A percentile compares a stretch with the other conserved stretches of the same genome.
Evolutionary conservation across 345 rosid species (phyloP).

Genomic region (Populus alba): DNA sequence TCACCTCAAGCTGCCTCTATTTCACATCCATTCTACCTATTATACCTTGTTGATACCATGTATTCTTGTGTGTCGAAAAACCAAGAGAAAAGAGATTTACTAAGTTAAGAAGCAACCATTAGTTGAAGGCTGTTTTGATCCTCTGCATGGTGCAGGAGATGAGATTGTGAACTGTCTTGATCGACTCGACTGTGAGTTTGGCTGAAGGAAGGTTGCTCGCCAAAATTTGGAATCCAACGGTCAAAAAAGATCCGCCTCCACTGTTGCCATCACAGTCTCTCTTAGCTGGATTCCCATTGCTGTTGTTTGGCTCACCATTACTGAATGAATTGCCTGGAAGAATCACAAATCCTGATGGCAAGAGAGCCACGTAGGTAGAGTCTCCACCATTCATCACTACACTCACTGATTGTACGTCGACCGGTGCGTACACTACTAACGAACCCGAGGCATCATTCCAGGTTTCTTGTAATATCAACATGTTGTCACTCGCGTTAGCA

Average conservation of each 20-base stretch:
- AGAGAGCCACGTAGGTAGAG: constrained; percentile 36
- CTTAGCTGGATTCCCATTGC: constrained; percentile 4
- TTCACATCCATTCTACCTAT: constrained; percentile 9
- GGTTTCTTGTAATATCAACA: constrained; percentile 65
- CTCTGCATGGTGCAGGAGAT: constrained; percentile 81
- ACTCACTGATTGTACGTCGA: constrained; percentile 42
- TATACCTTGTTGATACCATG: constrained; percentile 4
- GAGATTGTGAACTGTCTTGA: constrained; percentile 80
- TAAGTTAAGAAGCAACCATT: constrained; percentile 6
- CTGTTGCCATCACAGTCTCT: constrained; percentile 14
- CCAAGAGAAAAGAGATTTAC: neutral
- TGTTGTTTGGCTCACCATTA: constrained; percentile 15
- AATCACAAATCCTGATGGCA: constrained; percentile 66
- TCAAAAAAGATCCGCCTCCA: constrained; percentile 44
- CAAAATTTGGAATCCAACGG: constrained; percentile 62
- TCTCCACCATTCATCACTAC: constrained; percentile 51
- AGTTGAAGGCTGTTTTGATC: constrained; percentile 54
- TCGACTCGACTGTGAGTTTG: constrained; percentile 83
- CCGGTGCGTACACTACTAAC: constrained; percentile 59
- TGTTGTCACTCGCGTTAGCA: constrained; percentile 24
- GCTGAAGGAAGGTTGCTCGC: constrained; percentile 87
- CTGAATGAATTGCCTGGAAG: constrained; percentile 36
- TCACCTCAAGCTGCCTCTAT: neutral
- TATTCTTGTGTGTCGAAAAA: neutral
- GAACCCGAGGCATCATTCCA: constrained; percentile 58